Percentiles rank a stretch among this genome's conserved stretches.
These are phyloP conservation scores for Pichia sp. DNA, from an alignment of 1,139 yeast genomes.

Conservation along the genomic window DNA sequence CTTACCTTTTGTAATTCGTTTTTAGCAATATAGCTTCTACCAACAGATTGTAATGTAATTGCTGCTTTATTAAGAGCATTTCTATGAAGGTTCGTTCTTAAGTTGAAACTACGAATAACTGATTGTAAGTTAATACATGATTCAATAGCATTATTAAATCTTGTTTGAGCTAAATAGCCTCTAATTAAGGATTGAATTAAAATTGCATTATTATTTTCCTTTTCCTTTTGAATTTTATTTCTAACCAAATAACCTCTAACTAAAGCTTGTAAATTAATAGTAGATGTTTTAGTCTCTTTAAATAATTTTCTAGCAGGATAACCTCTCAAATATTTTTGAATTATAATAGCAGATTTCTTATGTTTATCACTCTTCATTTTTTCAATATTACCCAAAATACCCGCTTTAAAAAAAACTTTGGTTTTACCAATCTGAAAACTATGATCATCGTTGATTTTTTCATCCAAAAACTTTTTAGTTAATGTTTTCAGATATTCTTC, in stretches of 20 bases:
- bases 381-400: constrained; percentile 89
- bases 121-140: constrained; percentile 63
- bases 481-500: constrained; percentile 55
- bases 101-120: constrained; percentile 55
- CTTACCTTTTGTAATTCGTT: constrained; percentile 36
- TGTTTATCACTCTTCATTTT: constrained; percentile 76
- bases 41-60: constrained; percentile 57
- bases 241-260: constrained; percentile 63
- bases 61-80: constrained; percentile 50
- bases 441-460: constrained; percentile 54
- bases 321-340: constrained; percentile 81
- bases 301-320: constrained; percentile 58
- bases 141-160: constrained; percentile 37
- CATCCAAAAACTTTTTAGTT: constrained; percentile 60
- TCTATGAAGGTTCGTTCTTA: constrained; percentile 35
- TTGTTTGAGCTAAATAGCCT: constrained; percentile 52
- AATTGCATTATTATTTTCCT: constrained; percentile 61
- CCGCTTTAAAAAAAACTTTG: constrained; percentile 93
- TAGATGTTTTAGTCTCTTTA: constrained; percentile 48
- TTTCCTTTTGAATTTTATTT: constrained; percentile 48
- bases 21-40: constrained; percentile 55
- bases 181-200: constrained; percentile 68
- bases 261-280: constrained; percentile 53
- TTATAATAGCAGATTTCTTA: constrained; percentile 68
- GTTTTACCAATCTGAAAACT: constrained; percentile 86